These are phyloP conservation scores for Penicillium capsulatum DNA, from an alignment of 2,329 filamentous ascomycete species.

Conservation along the genomic window DNA sequence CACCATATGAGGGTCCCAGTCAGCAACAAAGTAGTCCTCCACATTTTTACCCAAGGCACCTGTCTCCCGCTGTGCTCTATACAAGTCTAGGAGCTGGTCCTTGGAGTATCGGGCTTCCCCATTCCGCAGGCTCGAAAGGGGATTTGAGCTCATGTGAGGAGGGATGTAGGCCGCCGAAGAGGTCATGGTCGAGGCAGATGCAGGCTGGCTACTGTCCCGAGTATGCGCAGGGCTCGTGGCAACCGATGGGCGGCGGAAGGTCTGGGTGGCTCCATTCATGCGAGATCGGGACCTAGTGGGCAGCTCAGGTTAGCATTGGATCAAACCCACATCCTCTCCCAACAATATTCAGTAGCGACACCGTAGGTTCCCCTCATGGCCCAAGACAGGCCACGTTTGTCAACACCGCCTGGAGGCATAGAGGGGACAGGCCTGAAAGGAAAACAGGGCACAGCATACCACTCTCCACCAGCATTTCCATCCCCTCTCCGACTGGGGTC, in stretches of 20 bases:
- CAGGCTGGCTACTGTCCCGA: constrained; percentile 41
- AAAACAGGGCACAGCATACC: constrained; percentile 51
- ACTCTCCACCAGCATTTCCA: constrained; percentile 63
- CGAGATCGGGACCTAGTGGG: constrained; percentile 54
- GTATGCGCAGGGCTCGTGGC: constrained; percentile 51
- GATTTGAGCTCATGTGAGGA: constrained; percentile 55
- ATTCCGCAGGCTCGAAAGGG: constrained; percentile 47
- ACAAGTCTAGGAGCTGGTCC: constrained; percentile 74
- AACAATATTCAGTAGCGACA: neutral
- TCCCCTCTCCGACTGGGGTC: constrained; percentile 57
- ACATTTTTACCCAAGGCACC: constrained; percentile 57
- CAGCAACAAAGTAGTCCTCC: constrained; percentile 64
- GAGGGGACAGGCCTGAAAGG: too few relatives aligned
- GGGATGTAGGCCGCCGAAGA: constrained; percentile 53
- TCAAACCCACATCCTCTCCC: constrained; percentile 3
- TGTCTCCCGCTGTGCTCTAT: constrained; percentile 54
- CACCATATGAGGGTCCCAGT: constrained; percentile 72
- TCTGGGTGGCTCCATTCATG: constrained; percentile 63
- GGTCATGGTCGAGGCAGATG: constrained; percentile 40
- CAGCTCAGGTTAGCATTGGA: constrained; percentile 17
- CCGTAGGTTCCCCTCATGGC: neutral
- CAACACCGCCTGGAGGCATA: too few relatives aligned
- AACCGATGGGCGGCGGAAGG: constrained; percentile 61
- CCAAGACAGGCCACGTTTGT: neutral
- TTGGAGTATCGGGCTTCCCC: constrained; percentile 66